Evolutionary conservation across 1,139 yeast species (phyloP), one percentile per base, ranked within the genome.

Genomic region (Blastobotrys buckinghamii): DNA sequence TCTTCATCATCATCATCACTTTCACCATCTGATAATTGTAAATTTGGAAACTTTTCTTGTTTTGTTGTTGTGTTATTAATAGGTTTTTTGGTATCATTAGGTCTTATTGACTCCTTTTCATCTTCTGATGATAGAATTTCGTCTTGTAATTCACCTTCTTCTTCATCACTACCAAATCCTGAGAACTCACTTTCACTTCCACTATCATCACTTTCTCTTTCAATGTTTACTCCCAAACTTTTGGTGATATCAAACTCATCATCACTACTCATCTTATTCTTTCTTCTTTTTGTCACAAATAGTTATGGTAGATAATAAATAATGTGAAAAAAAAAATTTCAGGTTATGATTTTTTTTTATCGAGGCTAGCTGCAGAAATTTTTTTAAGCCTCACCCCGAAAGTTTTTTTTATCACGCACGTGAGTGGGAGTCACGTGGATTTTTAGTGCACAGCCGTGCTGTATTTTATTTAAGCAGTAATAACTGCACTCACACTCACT

Each of bases 1-100:
- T 76, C 79, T 35, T 76, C 78, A 37, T 53, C 38, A 7, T 26
- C 32, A 17, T 68, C 68, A 53, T 66, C 74, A 13, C 71, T 76
- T 51, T 79, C 84, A 48, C 76, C 81, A 58, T 82, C 92, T 1
- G 85, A 80, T 7, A 82, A 67, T 59, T 86, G 95, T 48, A 87
- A 64, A 2, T 72, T 61, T 2, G 95, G 62, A 86, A 84, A 6
- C 16, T 59, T 62, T 56, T 51, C 44, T 32, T 55, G 57, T 19
- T 54, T 54, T 42, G 60, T 57, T 63, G 65, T 13, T 65, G 68
- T 36, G 75, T 74, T 41, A 72, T 54, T 77, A 57, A 50, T 83
- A 77, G 54, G 78, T 79, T 63, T 83, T 89, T 61, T 81, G 84
- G 19, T 77, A 71, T 46, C 57, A 58, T 62, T 56, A 52, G 44